Evolutionary conservation across 2,329 filamentous ascomycete genomes (phyloP).

Genomic region (Aspergillus ibericus): DNA sequence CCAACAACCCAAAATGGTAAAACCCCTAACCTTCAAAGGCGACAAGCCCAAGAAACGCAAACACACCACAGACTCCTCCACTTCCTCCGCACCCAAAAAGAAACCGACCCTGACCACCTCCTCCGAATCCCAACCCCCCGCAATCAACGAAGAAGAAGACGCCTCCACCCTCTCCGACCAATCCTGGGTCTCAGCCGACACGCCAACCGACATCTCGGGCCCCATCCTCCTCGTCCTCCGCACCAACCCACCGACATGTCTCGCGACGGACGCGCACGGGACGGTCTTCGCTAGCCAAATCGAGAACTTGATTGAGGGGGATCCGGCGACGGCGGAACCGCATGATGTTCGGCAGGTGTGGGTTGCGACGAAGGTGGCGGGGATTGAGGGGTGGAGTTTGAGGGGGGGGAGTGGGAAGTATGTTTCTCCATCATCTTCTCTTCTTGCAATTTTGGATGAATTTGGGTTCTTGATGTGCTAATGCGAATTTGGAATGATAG

Average conservation of each 20-base stretch:
- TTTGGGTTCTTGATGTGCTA: not conserved
- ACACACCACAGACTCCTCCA: constrained; percentile 59
- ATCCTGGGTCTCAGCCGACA: constrained; percentile 87
- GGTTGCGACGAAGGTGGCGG: constrained; percentile 80
- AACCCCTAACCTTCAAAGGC: constrained; percentile 91
- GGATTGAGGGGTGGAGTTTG: constrained; percentile 78
- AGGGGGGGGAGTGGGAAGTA: constrained; percentile 88
- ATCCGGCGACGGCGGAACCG: constrained; percentile 83
- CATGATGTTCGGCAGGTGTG: constrained; percentile 96
- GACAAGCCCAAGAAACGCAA: constrained; percentile 95
- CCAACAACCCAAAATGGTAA: constrained; percentile 53
- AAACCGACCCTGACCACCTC: constrained; percentile 9
- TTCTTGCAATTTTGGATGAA: not conserved
- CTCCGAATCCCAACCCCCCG: not conserved
- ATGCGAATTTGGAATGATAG: constrained; percentile 42
- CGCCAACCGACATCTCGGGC: constrained; percentile 70
- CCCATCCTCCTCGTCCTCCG: constrained; percentile 82
- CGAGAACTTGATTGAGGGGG: constrained; percentile 84
- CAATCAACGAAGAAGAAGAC: constrained; percentile 27
- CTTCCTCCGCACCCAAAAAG: constrained; percentile 43
- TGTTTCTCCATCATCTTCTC: constrained; percentile 1
- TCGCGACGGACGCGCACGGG: constrained; percentile 83
- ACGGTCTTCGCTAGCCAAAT: constrained; percentile 79
- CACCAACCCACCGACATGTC: constrained; percentile 68
- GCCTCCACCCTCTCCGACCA: constrained; percentile 57